phyloP scores from a whole-genome alignment of 164 flowering plant species.

The Magnolia kwangsiensis region DNA sequence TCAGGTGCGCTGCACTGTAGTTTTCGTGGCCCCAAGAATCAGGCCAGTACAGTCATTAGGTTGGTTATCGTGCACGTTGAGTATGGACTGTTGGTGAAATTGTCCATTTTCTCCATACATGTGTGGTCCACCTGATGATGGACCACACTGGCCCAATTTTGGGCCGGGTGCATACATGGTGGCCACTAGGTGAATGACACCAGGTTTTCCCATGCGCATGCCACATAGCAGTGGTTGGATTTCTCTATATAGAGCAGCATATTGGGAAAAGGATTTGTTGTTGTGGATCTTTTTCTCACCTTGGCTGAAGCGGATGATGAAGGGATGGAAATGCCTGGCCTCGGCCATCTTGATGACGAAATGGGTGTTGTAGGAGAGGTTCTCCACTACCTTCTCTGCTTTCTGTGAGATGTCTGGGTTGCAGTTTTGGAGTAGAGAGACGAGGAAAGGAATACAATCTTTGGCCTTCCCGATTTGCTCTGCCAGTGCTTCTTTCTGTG shows the following conservation, averaged over 20 bases:
- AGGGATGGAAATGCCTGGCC: constrained; percentile 20
- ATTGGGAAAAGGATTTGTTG: background rate
- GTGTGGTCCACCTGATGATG: too few species aligned
- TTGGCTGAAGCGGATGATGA: constrained; percentile 17
- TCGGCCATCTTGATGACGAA: constrained; percentile 13
- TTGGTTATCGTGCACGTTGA: background rate
- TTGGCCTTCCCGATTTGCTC: constrained; percentile 21
- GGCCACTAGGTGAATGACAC: too few species aligned
- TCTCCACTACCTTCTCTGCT: constrained; percentile 11
- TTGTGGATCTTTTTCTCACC: constrained; percentile 8
- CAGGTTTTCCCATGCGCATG: too few species aligned
- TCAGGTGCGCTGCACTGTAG: too few species aligned
- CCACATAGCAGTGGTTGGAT: too few species aligned
- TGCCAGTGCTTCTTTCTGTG: constrained; percentile 7
- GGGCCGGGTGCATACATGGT: too few species aligned
- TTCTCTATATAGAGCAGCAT: background rate
- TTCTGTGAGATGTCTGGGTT: constrained; percentile 12
- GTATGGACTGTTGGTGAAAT: background rate
- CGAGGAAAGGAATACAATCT: constrained; percentile 19
- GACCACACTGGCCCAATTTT: too few species aligned
- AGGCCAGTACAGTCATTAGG: background rate
- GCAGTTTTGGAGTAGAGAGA: constrained; percentile 15
- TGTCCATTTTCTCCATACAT: too few species aligned
- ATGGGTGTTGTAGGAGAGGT: constrained; percentile 8
- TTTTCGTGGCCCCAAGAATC: background rate